These are phyloP conservation scores for Leishmania mexicana DNA, from an alignment of 208 protist species.

Conservation along the genomic window DNA sequence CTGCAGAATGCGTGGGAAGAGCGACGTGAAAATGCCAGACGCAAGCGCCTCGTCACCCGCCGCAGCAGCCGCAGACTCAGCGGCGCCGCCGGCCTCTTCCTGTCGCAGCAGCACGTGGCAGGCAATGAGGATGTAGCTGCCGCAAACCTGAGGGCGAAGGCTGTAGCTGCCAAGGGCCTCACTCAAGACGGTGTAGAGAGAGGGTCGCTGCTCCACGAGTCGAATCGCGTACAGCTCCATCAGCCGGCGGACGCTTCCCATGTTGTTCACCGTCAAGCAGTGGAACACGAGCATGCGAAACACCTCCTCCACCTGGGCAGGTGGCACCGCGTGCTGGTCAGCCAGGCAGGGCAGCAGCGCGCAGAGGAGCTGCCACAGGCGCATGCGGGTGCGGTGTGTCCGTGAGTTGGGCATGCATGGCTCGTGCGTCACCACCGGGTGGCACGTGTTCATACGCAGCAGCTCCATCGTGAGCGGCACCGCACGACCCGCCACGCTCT, in stretches of 20 bases:
- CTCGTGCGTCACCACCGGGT: slow-evolving; percentile 64
- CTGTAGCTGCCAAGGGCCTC: slow-evolving; percentile 58
- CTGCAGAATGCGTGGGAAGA: slow-evolving; percentile 82
- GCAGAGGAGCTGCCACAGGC: slow-evolving; percentile 89
- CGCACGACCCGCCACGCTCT: slow-evolving; percentile 24
- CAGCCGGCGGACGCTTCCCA: slow-evolving; percentile 86
- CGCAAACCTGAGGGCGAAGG: slow-evolving; percentile 81
- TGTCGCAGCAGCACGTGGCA: slow-evolving; percentile 68
- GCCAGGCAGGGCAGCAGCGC: slow-evolving; percentile 67
- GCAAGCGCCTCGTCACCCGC: slow-evolving; percentile 13
- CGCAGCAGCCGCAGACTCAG: not conserved
- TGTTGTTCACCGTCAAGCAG: slow-evolving; percentile 81
- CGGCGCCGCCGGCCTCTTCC: slow-evolving; percentile 5
- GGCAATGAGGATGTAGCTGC: slow-evolving; percentile 78
- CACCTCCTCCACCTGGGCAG: slow-evolving; percentile 33
- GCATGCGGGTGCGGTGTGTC: slow-evolving; percentile 82
- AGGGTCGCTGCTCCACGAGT: slow-evolving; percentile 58
- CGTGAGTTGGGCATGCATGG: slow-evolving; percentile 92
- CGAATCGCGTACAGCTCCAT: slow-evolving; percentile 88
- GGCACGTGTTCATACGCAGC: slow-evolving; percentile 64
- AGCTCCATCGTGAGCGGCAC: slow-evolving; percentile 51
- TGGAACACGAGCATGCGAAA: slow-evolving; percentile 46
- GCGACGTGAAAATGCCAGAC: slow-evolving; percentile 32
- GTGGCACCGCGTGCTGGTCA: slow-evolving; percentile 12
- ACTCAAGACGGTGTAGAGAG: slow-evolving; percentile 55